These are phyloP conservation scores for Cryphonectria radicalis DNA, from an alignment of 2,329 filamentous ascomycete genomes.

Conservation along the genomic window DNA sequence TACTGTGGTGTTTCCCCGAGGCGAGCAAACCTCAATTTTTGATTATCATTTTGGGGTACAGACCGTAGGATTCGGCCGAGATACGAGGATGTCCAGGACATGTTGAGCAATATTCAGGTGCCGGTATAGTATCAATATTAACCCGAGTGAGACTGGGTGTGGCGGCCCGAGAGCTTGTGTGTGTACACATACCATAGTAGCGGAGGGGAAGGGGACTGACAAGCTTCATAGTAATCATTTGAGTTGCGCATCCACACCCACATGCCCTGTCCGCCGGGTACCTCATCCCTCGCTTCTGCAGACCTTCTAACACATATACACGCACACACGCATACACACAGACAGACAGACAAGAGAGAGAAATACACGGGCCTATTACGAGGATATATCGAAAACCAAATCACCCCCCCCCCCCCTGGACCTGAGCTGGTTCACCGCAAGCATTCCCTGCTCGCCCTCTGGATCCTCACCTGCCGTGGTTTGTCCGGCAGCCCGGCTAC, in stretches of 20 bases:
- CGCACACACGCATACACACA: background rate
- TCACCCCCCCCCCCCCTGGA: background rate
- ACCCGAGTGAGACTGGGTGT: background rate
- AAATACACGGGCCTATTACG: background rate
- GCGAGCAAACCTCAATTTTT: background rate
- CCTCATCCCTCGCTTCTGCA: background rate
- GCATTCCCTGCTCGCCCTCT: constrained; percentile 1
- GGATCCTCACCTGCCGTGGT: background rate
- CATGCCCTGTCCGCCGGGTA: background rate
- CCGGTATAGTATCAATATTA: background rate
- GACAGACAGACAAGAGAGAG: background rate
- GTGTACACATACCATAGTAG: background rate
- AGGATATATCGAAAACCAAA: background rate
- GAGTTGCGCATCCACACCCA: background rate
- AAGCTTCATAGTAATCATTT: background rate
- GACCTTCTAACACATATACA: background rate
- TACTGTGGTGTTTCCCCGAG: too few species aligned
- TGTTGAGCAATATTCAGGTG: background rate
- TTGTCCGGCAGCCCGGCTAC: background rate
- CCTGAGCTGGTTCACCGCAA: background rate
- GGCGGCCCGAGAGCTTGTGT: background rate
- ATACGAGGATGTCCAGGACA: background rate
- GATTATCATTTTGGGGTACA: background rate
- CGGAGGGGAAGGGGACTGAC: background rate
- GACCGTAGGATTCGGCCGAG: background rate